Evolutionary conservation across 495 filamentous ascomycete genomes (phyloP).

Genomic region (Neurospora cerealis): DNA sequence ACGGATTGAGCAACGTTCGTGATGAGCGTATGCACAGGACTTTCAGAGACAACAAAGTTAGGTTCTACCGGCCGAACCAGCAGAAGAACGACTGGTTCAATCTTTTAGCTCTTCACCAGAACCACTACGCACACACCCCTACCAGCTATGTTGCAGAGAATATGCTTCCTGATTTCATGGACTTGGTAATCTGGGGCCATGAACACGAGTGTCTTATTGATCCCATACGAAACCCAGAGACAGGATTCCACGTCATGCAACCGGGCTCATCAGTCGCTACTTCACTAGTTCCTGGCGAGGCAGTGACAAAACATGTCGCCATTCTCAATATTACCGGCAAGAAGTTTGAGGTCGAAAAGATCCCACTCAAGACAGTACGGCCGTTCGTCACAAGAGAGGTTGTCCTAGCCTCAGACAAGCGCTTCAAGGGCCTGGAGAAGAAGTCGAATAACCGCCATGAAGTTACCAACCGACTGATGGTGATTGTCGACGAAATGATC

Average conservation of each 20-base stretch:
- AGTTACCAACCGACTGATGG: conserved; percentile 64
- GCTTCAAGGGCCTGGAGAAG: conserved; percentile 65
- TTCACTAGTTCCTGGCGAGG: conserved; percentile 81
- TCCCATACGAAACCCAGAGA: conserved; percentile 71
- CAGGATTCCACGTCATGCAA: conserved; percentile 90
- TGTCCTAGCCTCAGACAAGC: conserved; percentile 60
- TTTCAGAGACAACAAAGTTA: conserved; percentile 86
- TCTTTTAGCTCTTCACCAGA: conserved; percentile 90
- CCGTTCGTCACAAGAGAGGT: conserved; percentile 87
- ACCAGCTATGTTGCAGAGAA: conserved; percentile 90
- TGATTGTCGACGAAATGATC: conserved; percentile 75
- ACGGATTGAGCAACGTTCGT: conserved; percentile 92
- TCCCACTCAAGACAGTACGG: conserved; percentile 77
- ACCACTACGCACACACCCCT: conserved; percentile 82
- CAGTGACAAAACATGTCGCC: conserved; percentile 81
- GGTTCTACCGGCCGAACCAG: conserved; percentile 75
- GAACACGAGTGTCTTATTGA: conserved; percentile 95
- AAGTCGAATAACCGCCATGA: conserved; percentile 74
- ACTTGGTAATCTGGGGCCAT: conserved; percentile 93
- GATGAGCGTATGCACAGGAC: conserved; percentile 92
- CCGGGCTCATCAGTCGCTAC: conserved; percentile 94
- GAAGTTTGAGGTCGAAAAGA: conserved; percentile 70
- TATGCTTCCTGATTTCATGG: conserved; percentile 84
- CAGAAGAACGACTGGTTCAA: conserved; percentile 95
- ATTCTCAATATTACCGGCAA: conserved; percentile 76